These are phyloP conservation scores for Sechiopsis laciniata DNA, from an alignment of 306 rosid genomes.

Conservation along the genomic window DNA sequence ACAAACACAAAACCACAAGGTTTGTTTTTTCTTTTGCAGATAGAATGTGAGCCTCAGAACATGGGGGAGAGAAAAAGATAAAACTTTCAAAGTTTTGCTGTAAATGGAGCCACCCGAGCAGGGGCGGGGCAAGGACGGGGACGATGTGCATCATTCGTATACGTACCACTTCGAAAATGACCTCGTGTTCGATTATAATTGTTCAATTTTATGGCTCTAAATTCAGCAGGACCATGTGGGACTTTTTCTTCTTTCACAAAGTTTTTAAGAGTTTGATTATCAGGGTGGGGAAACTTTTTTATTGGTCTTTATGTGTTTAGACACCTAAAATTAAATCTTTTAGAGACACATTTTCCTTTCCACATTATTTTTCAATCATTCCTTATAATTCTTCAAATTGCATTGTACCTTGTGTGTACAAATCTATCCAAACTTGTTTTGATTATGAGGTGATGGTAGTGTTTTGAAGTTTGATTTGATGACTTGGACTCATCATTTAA, in stretches of 20 bases:
- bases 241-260: background rate
- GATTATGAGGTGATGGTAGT: background rate
- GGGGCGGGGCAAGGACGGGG: background rate
- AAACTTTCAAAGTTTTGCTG: conserved; percentile 15
- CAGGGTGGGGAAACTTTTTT: background rate
- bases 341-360: background rate
- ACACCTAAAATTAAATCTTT: background rate
- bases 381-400: background rate
- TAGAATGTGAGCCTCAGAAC: conserved; percentile 14
- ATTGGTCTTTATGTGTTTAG: background rate
- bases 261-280: background rate
- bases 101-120: conserved; percentile 12
- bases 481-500: too few relatives aligned
- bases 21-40: background rate
- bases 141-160: background rate
- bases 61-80: conserved; percentile 1
- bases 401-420: background rate
- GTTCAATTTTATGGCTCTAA: conserved; percentile 3
- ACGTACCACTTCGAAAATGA: background rate
- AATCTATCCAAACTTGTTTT: background rate
- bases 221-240: background rate
- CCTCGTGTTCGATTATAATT: background rate
- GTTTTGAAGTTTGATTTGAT: background rate
- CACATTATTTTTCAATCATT: background rate
- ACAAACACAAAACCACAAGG: conserved; percentile 14